phyloP scores from a whole-genome alignment of 352 stramenopile genomes.

The Phytophthora pseudosyringae region DNA sequence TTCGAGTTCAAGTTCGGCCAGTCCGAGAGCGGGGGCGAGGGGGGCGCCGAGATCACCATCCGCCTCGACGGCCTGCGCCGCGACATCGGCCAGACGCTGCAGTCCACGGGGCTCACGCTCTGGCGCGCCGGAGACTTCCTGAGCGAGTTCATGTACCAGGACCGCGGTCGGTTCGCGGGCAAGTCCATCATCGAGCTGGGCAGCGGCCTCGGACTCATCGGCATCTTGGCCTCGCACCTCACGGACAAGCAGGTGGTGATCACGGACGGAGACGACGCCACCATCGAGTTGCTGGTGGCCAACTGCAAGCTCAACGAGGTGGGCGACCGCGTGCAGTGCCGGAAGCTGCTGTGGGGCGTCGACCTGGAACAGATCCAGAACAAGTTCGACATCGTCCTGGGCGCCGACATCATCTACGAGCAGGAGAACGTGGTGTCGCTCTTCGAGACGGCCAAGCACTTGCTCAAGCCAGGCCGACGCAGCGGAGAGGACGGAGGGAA shows the following conservation, averaged over 20 bases:
- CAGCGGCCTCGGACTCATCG: constrained; percentile 63
- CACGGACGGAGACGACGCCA: constrained; percentile 65
- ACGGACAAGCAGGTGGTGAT: constrained; percentile 61
- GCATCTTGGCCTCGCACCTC: constrained; percentile 64
- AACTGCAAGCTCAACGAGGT: constrained; percentile 68
- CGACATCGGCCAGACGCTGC: constrained; percentile 68
- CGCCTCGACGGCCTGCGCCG: constrained; percentile 58
- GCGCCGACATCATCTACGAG: constrained; percentile 74
- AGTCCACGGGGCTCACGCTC: constrained; percentile 67
- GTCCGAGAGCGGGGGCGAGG: constrained; percentile 13
- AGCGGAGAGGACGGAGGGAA: constrained; percentile 30
- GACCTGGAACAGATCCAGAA: constrained; percentile 46
- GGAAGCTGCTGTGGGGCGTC: constrained; percentile 59
- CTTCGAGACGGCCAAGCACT: constrained; percentile 56
- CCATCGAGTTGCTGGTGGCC: constrained; percentile 50
- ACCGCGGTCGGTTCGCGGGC: constrained; percentile 40
- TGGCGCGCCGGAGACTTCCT: constrained; percentile 70
- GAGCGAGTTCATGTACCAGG: constrained; percentile 60
- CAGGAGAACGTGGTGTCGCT: constrained; percentile 61
- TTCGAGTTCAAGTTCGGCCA: constrained; percentile 63
- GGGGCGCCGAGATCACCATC: constrained; percentile 50
- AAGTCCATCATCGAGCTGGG: constrained; percentile 60
- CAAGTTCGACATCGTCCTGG: constrained; percentile 62
- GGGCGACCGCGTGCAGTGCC: constrained; percentile 42
- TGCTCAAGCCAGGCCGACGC: constrained; percentile 35